These are phyloP conservation scores for Verticillium isaacii DNA, from an alignment of 2,329 filamentous ascomycete genomes.

Conservation along the genomic window DNA sequence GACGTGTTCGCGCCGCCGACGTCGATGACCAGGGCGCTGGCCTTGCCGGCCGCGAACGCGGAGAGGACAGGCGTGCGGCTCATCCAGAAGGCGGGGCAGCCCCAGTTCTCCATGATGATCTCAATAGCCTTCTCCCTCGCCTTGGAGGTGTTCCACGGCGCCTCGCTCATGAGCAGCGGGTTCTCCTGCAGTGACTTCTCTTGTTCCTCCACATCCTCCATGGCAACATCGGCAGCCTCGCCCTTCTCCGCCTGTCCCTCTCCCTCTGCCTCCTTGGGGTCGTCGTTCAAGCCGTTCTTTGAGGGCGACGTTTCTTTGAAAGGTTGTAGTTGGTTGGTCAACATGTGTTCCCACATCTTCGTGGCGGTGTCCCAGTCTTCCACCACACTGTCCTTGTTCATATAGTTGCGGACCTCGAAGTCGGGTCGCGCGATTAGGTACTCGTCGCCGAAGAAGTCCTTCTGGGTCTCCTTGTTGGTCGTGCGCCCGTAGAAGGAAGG, in stretches of 20 bases:
- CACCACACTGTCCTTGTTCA: slow-evolving; percentile 82
- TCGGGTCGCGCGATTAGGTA: slow-evolving; percentile 71
- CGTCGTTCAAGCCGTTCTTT: slow-evolving; percentile 76
- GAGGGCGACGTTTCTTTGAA: slow-evolving; percentile 63
- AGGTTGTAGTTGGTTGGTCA: slow-evolving; percentile 83
- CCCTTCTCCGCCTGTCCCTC: slow-evolving; percentile 60
- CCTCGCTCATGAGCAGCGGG: slow-evolving; percentile 89
- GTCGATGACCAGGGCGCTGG: slow-evolving; percentile 88
- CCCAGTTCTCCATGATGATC: slow-evolving; percentile 96
- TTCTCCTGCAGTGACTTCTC: slow-evolving; percentile 86
- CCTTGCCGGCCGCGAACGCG: slow-evolving; percentile 88
- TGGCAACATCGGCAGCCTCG: slow-evolving; percentile 51
- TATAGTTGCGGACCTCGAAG: slow-evolving; percentile 87
- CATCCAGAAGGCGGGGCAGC: slow-evolving; percentile 89
- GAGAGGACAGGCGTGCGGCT: slow-evolving; percentile 84
- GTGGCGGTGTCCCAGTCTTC: slow-evolving; percentile 94
- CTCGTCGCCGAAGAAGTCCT: slow-evolving; percentile 82
- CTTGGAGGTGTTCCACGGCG: slow-evolving; percentile 86
- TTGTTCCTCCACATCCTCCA: slow-evolving; percentile 46
- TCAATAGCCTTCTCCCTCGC: slow-evolving; percentile 91
- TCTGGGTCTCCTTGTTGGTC: slow-evolving; percentile 41
- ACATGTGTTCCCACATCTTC: slow-evolving; percentile 87
- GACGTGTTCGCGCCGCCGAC: slow-evolving; percentile 85
- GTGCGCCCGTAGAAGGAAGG: slow-evolving; percentile 80
- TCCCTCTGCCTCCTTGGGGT: slow-evolving; percentile 53